phyloP scores from a whole-genome alignment of 2,329 filamentous ascomycete species.

The Aspergillus persii region DNA sequence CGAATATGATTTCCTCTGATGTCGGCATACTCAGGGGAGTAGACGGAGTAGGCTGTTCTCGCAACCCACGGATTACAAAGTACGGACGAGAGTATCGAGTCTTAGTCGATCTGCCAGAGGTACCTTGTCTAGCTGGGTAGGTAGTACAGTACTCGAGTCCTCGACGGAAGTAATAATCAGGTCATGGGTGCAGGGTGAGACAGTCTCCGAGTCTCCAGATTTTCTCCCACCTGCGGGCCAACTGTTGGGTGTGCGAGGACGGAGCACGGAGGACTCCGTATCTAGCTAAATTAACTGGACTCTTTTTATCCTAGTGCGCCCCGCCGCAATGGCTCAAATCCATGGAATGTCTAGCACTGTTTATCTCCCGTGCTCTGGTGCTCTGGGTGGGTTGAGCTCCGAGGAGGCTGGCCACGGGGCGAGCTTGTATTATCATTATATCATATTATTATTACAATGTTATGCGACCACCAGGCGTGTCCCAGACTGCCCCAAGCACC shows the following conservation, averaged over 20 bases:
- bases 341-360: background rate
- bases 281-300: background rate
- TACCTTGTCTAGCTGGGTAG: background rate
- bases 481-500: background rate
- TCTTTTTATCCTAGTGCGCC: background rate
- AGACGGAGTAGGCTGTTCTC: background rate
- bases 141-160: background rate
- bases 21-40: background rate
- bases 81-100: background rate
- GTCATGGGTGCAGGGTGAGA: conserved; percentile 5
- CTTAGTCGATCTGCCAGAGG: background rate
- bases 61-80: background rate
- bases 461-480: background rate
- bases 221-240: conserved; percentile 5
- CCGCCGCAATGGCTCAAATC: background rate
- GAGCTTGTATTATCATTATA: background rate
- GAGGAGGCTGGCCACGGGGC: background rate
- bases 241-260: conserved; percentile 7
- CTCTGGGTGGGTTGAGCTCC: background rate
- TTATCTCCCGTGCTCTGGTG: conserved; percentile 3
- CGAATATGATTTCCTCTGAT: background rate
- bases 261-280: conserved; percentile 10
- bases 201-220: background rate
- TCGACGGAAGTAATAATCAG: background rate
- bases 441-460: too few relatives aligned